These are phyloP conservation scores for Plectosphaerella cucumerina DNA, from an alignment of 2,329 filamentous ascomycete species.

Conservation along the genomic window DNA sequence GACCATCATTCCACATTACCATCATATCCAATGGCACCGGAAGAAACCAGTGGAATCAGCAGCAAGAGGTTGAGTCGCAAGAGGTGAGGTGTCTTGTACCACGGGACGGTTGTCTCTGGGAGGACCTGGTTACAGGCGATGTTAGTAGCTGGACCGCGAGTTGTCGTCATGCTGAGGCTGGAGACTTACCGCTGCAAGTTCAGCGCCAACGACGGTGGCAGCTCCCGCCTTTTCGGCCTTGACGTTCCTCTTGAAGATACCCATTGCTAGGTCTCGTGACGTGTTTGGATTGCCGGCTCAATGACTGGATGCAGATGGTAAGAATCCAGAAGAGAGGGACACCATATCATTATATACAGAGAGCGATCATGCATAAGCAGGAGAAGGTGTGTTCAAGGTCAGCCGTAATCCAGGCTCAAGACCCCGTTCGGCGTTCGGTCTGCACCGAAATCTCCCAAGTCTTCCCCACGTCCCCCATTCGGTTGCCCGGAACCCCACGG, in stretches of 20 bases:
- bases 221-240: not conserved
- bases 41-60: slow-evolving; percentile 26
- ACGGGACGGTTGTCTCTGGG: slow-evolving; percentile 32
- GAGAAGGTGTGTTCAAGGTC: not conserved
- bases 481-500: not conserved
- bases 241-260: not conserved
- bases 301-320: not conserved
- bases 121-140: slow-evolving; percentile 21
- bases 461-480: not conserved
- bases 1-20: not conserved
- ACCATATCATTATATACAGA: not conserved
- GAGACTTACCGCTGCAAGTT: not conserved
- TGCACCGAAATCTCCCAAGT: no score
- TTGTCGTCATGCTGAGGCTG: no score
- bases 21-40: slow-evolving; percentile 8
- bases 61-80: slow-evolving; percentile 38
- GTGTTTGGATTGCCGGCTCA: not conserved
- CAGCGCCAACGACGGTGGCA: not conserved
- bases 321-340: not conserved
- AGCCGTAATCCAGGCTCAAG: no score
- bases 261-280: not conserved
- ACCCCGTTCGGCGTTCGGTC: no score
- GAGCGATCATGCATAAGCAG: not conserved
- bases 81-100: slow-evolving; percentile 39
- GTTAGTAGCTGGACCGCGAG: no score